Base-by-base conservation (phyloP, 768 basidiomycete species). In the Stropharia rugosoannulata region DNA sequence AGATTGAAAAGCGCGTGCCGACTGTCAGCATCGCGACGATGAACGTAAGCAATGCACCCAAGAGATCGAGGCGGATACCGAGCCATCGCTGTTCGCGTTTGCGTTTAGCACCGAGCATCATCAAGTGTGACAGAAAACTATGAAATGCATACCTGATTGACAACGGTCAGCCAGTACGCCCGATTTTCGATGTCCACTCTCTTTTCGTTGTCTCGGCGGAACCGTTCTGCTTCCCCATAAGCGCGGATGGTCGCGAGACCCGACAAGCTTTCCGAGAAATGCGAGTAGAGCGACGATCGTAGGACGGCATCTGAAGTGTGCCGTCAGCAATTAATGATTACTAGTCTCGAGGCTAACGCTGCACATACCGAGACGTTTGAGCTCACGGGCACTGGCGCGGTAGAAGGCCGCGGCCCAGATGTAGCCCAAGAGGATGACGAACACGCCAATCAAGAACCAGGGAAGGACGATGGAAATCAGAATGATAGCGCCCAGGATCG, bases 211-310 rank as follows among this genome's bases (percentile, higher is more conserved):
- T 93, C 89, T 6, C 70, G 68, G 43, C 79, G 72, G 77, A 97
- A 98, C 12, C 94, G 81, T 2, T 84, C 76, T 3, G 80, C 68
- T 66, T 92, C 95, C 10, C 87, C 86, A 57, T 96, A 97, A 0
- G 93, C 93, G 27, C 93, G 84, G 49, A 96, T 94, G 7, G 93
- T 95, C 0, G 90, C 80, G 38, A 96, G 70, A 15, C 95, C 95
- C 10, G 88, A 87, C 10, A 97, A 75, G 27, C 89, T 90, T 73
- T 97, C 95, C 2, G 92, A 91, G 71, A 97, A 97, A 66, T 95
- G 93, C 0, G 93, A 87, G 67, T 97, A 97, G 15, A 98, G 72
- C 0, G 88, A 86, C 0, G 90, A 90, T 22, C 94, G 85, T 27
- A 97, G 70, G n/a, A 96, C 79, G 22, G 92, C 85, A 73, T 96